phyloP scores from a whole-genome alignment of 495 filamentous ascomycete genomes.

The Penicillium crystallinum region DNA sequence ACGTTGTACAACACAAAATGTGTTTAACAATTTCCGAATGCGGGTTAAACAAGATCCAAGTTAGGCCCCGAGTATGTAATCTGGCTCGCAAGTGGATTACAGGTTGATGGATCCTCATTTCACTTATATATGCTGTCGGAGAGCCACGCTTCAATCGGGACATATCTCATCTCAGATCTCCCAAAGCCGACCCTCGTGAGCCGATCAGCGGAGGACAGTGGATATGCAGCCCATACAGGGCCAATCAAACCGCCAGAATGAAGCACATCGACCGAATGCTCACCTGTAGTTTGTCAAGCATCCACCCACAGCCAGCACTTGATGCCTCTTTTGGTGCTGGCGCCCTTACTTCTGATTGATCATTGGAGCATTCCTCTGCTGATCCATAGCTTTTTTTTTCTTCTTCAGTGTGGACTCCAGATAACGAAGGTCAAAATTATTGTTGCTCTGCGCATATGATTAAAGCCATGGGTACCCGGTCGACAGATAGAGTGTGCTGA shows the following conservation, averaged over 20 bases:
- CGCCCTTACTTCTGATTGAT: not conserved
- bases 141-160: not conserved
- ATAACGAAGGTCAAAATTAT: not conserved
- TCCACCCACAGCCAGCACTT: not conserved
- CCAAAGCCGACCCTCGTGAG: not conserved
- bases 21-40: not conserved
- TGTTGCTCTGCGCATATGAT: not conserved
- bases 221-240: not conserved
- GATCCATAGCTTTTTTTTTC: constrained; percentile 1
- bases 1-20: not conserved
- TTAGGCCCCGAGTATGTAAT: not conserved
- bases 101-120: not conserved
- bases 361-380: constrained; percentile 2
- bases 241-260: constrained; percentile 6
- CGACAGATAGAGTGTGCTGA: not conserved
- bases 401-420: not conserved
- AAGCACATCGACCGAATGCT: not conserved
- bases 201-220: not conserved
- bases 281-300: not conserved
- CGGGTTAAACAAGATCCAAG: not conserved
- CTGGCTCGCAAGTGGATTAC: not conserved
- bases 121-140: too few relatives aligned
- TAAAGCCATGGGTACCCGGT: not conserved
- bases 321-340: not conserved
- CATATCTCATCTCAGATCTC: not conserved